Evolutionary conservation across 2,329 filamentous ascomycete species (phyloP).

Genomic region (Ascochyta koolunga): DNA sequence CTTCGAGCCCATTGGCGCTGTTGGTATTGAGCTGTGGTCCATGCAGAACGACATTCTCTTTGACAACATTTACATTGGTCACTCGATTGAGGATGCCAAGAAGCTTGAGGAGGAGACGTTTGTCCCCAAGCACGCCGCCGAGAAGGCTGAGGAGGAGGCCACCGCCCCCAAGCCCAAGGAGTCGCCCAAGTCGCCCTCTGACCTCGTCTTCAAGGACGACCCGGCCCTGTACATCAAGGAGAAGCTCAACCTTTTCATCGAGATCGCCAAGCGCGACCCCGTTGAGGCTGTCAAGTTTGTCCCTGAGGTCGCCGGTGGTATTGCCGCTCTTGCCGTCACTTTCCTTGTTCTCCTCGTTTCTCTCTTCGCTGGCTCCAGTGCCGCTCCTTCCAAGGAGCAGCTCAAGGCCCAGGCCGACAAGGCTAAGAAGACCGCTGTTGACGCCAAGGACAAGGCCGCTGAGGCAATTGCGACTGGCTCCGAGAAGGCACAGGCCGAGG

Average conservation of each 20-base stretch:
- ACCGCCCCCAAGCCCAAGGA: constrained; percentile 75
- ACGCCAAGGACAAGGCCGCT: constrained; percentile 72
- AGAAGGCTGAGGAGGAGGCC: constrained; percentile 79
- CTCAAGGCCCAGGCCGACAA: constrained; percentile 76
- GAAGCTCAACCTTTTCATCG: constrained; percentile 91
- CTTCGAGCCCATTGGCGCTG: constrained; percentile 97
- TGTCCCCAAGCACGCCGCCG: constrained; percentile 82
- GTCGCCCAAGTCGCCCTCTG: constrained; percentile 71
- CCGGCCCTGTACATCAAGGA: constrained; percentile 86
- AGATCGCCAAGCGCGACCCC: constrained; percentile 81
- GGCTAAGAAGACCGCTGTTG: constrained; percentile 72
- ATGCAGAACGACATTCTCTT: constrained; percentile 99
- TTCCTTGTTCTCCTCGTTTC: constrained; percentile 73
- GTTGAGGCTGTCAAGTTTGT: constrained; percentile 85
- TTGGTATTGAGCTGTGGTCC: constrained; percentile 99
- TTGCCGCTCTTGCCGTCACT: constrained; percentile 73
- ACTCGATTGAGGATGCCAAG: constrained; percentile 91
- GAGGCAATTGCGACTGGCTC: constrained; percentile 66
- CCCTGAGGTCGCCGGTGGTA: constrained; percentile 84
- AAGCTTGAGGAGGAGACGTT: constrained; percentile 90
- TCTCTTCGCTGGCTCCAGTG: constrained; percentile 68
- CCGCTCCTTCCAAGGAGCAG: constrained; percentile 67
- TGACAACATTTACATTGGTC: constrained; percentile 99
- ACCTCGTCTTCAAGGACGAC: constrained; percentile 89
- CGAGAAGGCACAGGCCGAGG: constrained; percentile 76